Conservation (phyloP, 192 early-diverging fungal species). For the Pilobolus umbonatus region DNA sequence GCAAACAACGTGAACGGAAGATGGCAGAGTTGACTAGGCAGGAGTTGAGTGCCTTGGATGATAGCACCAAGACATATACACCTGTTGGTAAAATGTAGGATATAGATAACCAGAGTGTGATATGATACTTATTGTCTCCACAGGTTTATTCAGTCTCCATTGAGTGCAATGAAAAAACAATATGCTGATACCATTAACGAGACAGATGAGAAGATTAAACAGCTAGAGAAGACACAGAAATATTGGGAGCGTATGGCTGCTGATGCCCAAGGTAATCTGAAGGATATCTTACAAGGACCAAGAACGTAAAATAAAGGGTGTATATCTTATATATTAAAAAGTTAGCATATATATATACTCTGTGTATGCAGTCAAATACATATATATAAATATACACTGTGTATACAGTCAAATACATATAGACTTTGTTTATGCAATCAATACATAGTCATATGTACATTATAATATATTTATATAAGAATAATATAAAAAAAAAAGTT, state of each 20-base stretch:
- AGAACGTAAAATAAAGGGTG: constrained; percentile 15
- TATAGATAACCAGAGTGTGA: not conserved
- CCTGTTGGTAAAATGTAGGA: not conserved
- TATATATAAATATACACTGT: not conserved
- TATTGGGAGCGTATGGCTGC: constrained; percentile 35
- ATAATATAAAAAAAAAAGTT: not conserved
- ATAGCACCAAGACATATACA: constrained; percentile 25
- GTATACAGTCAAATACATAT: too few relatives aligned
- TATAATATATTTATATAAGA: constrained; percentile 4
- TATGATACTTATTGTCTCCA: not conserved
- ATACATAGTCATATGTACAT: too few relatives aligned
- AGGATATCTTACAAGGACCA: constrained; percentile 37
- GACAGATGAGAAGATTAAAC: constrained; percentile 29
- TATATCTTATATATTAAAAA: too few relatives aligned
- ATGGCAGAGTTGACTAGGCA: constrained; percentile 63
- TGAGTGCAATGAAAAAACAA: constrained; percentile 27
- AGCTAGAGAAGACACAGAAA: constrained; percentile 38
- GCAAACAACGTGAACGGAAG: constrained; percentile 61
- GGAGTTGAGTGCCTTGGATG: constrained; percentile 53
- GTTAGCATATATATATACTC: not conserved
- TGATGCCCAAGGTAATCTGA: constrained; percentile 37
- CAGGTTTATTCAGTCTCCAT: constrained; percentile 35
- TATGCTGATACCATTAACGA: constrained; percentile 15
- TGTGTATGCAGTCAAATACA: not conserved
- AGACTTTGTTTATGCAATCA: not conserved